phyloP scores from a whole-genome alignment of 805 yeast species.

The Lachancea kluyveri region DNA sequence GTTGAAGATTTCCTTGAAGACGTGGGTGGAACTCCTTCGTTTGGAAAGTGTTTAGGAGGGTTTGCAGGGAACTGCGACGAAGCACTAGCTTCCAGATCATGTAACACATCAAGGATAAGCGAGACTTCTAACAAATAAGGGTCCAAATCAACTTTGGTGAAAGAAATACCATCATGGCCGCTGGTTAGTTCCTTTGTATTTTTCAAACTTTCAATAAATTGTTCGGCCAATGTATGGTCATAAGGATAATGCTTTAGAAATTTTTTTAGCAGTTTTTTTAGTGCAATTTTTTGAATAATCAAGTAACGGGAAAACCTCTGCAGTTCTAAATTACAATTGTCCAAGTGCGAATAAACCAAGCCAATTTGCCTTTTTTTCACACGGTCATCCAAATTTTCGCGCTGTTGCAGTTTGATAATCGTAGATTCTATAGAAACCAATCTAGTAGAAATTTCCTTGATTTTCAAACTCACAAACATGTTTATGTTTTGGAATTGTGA shows the following conservation, averaged over 20 bases:
- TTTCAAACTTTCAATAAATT: slow-evolving; percentile 13
- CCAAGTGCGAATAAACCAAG: slow-evolving; percentile 14
- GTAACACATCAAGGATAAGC: slow-evolving; percentile 35
- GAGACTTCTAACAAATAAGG: slow-evolving; percentile 45
- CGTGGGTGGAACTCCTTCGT: no score
- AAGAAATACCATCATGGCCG: slow-evolving; percentile 39
- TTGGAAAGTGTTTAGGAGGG: no score
- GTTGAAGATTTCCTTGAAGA: slow-evolving; percentile 2
- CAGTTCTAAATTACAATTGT: slow-evolving; percentile 31
- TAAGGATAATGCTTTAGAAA: slow-evolving; percentile 25
- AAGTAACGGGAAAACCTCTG: slow-evolving; percentile 52
- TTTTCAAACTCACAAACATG: slow-evolving; percentile 23
- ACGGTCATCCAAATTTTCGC: neutral
- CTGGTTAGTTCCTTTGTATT: slow-evolving; percentile 12
- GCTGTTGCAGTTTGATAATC: slow-evolving; percentile 14
- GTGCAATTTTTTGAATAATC: slow-evolving; percentile 54
- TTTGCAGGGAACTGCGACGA: no score
- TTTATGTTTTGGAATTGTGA: slow-evolving; percentile 25
- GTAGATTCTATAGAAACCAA: slow-evolving; percentile 24
- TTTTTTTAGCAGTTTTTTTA: slow-evolving; percentile 55
- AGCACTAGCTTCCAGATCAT: slow-evolving; percentile 14
- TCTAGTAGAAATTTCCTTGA: slow-evolving; percentile 26
- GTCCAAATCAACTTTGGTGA: slow-evolving; percentile 43
- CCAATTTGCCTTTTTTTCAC: slow-evolving; percentile 12
- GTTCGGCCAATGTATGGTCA: slow-evolving; percentile 10